These are phyloP conservation scores for Taphrina confusa DNA, from an alignment of 1,139 yeast species.

Conservation along the genomic window DNA sequence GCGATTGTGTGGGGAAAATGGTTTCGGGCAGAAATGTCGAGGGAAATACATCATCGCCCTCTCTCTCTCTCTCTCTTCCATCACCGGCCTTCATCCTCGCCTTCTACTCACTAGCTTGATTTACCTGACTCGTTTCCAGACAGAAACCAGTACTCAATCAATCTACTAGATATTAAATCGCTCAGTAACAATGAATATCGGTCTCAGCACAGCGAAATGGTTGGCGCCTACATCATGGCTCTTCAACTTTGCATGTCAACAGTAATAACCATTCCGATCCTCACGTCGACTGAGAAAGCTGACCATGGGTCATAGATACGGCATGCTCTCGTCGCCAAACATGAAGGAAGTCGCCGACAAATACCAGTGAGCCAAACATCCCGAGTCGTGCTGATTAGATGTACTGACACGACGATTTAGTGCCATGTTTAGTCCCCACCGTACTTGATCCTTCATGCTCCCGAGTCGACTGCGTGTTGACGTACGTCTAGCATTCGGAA, in stretches of 20 bases:
- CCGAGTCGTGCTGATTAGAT: not conserved
- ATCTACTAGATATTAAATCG: not conserved
- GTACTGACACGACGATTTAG: not conserved
- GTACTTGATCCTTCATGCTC: not conserved
- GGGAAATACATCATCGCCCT: constrained; percentile 8
- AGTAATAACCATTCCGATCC: not conserved
- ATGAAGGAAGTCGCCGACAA: constrained; percentile 33
- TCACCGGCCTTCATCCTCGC: not conserved
- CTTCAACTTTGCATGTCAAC: constrained; percentile 32
- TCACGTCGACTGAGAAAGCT: not conserved
- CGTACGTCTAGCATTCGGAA: constrained; percentile 11
- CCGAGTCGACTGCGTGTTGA: not conserved
- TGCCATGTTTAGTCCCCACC: constrained; percentile 32
- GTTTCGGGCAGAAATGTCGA: no score
- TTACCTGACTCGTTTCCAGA: not conserved
- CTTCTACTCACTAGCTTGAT: not conserved
- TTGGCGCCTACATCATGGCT: constrained; percentile 26
- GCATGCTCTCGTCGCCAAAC: constrained; percentile 27
- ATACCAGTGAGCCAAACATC: constrained; percentile 25
- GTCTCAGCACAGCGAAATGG: constrained; percentile 29
- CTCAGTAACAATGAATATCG: constrained; percentile 10
- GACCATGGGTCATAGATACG: constrained; percentile 1
- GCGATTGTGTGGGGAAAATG: constrained; percentile 7
- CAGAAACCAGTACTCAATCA: not conserved
- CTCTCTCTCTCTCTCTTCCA: not conserved